phyloP scores from a whole-genome alignment of 768 basidiomycete genomes.

The Calocybe indica region DNA sequence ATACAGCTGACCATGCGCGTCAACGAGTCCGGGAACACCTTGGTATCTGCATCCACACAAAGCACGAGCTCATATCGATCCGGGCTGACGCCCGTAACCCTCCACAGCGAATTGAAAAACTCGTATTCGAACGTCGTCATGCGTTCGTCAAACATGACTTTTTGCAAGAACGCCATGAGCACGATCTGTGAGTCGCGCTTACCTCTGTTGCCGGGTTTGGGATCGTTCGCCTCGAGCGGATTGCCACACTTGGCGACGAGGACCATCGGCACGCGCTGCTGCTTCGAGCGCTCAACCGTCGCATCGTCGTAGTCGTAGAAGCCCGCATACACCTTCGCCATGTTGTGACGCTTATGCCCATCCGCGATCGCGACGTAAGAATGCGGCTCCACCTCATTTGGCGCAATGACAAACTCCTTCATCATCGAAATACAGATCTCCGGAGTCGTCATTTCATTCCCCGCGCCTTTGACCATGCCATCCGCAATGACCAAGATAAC shows the following conservation, averaged over 20 bases:
- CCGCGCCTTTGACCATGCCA: slow-evolving; percentile 96
- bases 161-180: slow-evolving; percentile 96
- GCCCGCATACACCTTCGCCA: slow-evolving; percentile 97
- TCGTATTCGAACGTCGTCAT: slow-evolving; percentile 99
- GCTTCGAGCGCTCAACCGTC: slow-evolving; percentile 86
- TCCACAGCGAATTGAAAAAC: slow-evolving; percentile 98
- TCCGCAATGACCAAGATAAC: slow-evolving; percentile 93
- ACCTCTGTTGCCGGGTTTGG: slow-evolving; percentile 97
- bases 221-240: slow-evolving; percentile 78
- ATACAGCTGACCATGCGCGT: slow-evolving; percentile 95
- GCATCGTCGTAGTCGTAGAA: slow-evolving; percentile 94
- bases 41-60: slow-evolving; percentile 97
- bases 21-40: slow-evolving; percentile 97
- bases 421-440: slow-evolving; percentile 96
- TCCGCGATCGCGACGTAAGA: slow-evolving; percentile 99
- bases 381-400: slow-evolving; percentile 84
- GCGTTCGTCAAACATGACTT: slow-evolving; percentile 99
- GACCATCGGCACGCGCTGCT: slow-evolving; percentile 94
- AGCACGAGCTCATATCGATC: slow-evolving; percentile 94
- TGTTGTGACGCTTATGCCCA: slow-evolving; percentile 99
- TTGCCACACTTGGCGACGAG: slow-evolving; percentile 96
- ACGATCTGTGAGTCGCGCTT: slow-evolving; percentile 99
- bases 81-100: slow-evolving; percentile 90
- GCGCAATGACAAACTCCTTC: slow-evolving; percentile 83
- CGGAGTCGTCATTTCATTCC: slow-evolving; percentile 84